Percentiles rank a stretch among this genome's conserved stretches.
phyloP scores from a whole-genome alignment of 2,329 filamentous ascomycete genomes.

The Talaromyces sp. region DNA sequence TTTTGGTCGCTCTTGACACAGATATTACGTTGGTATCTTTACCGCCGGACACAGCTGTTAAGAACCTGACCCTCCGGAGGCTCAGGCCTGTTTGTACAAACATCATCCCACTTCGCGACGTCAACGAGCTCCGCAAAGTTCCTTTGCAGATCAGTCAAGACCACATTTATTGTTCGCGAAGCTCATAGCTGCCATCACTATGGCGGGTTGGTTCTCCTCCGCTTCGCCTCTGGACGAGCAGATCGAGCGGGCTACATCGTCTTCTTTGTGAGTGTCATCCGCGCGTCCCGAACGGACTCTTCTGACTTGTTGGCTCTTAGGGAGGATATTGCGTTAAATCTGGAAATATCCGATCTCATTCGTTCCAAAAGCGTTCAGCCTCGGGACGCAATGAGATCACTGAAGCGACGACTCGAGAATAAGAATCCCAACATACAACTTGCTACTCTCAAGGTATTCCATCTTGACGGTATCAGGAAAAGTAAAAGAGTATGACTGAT shows the following conservation, averaged over 20 bases:
- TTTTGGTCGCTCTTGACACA: neutral
- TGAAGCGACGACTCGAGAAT: conserved; percentile 92
- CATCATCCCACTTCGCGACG: conserved; percentile 15
- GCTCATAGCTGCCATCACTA: conserved; percentile 52
- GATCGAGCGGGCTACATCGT: conserved; percentile 90
- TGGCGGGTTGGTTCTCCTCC: conserved; percentile 96
- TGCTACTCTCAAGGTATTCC: conserved; percentile 77
- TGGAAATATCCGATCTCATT: conserved; percentile 97
- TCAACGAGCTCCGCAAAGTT: neutral
- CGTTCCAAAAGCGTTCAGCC: conserved; percentile 95
- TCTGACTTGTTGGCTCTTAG: conserved; percentile 44
- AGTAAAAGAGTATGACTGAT: neutral
- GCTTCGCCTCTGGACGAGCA: conserved; percentile 93
- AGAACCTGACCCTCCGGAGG: neutral
- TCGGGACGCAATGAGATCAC: conserved; percentile 94
- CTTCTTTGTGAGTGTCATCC: conserved; percentile 69
- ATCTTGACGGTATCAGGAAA: neutral
- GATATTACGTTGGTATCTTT: neutral
- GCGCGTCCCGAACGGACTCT: neutral
- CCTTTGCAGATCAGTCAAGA: neutral
- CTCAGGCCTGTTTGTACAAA: conserved; percentile 3
- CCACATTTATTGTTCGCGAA: neutral
- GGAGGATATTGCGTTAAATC: conserved; percentile 93
- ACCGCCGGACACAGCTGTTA: neutral
- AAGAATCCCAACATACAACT: conserved; percentile 97